Base-by-base conservation (phyloP, 768 basidiomycete genomes). In the Galerina sulciceps region DNA sequence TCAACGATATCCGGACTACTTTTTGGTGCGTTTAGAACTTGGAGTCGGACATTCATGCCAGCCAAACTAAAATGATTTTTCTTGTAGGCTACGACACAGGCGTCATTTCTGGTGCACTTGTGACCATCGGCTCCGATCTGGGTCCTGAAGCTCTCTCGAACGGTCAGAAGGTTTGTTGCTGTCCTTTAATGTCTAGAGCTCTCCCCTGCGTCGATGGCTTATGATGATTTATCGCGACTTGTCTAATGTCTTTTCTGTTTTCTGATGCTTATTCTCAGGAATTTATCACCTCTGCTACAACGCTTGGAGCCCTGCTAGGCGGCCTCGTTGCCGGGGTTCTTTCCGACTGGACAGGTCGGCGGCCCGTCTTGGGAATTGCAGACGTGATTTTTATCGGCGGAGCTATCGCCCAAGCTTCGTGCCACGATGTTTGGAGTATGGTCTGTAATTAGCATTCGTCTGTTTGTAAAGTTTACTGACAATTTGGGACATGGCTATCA, bases 211-310 rank as follows among this genome's bases (percentile, higher is more conserved):
- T 31, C 26, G 26, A 31, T 0, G 26, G 26, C 26, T 8, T 31
- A 31, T 3, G 26, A 31, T 31, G 26, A 31, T 8, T 31, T 31
- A 31, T 31, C 2, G 26, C 26, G 26, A 31, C 8, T 4, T 4
- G 26, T 31, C 8, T 31, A 31, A 5, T 37, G 3, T 31, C 9
- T 36, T 9, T 44, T 40, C 23, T 41, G 15, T 17, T 13, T 15
- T 14, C 11, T 45, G 14, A 36, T 9, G 35, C 43, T 11, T 17
- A 15, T 48, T 37, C 53, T 38, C 26, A 89, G 88, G 91, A 93
- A 80, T 80, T 91, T 35, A 91, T 93, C 69, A 92, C 91, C 0
- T 89, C 89, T 6, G 75, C 90, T 0, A 92, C 91, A 0, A 93
- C 91, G 0, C 77, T 92, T 23, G 90, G 89, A 10, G 91, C 91